These are phyloP conservation scores for Boletus mariae DNA, from an alignment of 1,284 basidiomycete genomes.

Conservation along the genomic window DNA sequence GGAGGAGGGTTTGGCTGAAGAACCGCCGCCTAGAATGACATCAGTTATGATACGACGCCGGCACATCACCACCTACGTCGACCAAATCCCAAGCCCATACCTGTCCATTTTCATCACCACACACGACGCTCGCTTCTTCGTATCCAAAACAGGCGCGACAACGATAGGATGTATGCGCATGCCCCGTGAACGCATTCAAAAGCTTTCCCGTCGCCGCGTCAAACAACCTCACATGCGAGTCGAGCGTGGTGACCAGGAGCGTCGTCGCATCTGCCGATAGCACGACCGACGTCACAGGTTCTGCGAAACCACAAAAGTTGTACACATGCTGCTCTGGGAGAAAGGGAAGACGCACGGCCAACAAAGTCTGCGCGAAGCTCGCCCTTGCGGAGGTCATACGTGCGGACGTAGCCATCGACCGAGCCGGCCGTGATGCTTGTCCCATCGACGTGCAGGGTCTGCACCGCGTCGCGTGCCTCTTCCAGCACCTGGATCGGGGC, in stretches of 20 bases:
- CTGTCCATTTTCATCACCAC: conserved; percentile 86
- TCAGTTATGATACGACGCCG: conserved; percentile 3
- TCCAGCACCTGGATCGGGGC: conserved; percentile 88
- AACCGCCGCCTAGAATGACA: conserved; percentile 52
- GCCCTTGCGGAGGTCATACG: conserved; percentile 92
- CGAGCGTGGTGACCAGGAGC: conserved; percentile 78
- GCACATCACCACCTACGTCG: conserved; percentile 57
- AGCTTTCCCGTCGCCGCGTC: conserved; percentile 81
- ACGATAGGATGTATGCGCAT: conserved; percentile 71
- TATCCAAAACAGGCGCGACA: conserved; percentile 82
- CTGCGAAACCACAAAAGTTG: conserved; percentile 37
- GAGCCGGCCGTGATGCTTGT: conserved; percentile 77
- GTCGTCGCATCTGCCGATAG: conserved; percentile 75
- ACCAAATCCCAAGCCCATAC: conserved; percentile 93
- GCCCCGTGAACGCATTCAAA: conserved; percentile 83
- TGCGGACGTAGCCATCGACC: conserved; percentile 87
- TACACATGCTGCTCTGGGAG: background rate
- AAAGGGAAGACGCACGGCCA: conserved; percentile 53
- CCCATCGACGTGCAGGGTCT: conserved; percentile 65
- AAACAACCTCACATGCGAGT: conserved; percentile 83
- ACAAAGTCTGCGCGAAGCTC: conserved; percentile 86
- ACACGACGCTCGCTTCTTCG: conserved; percentile 77
- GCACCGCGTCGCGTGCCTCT: conserved; percentile 88
- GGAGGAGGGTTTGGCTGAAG: conserved; percentile 65
- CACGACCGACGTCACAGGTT: conserved; percentile 80